Evolutionary conservation across 441 rosid species (phyloP).

Genomic region (Croton laevigatus): DNA sequence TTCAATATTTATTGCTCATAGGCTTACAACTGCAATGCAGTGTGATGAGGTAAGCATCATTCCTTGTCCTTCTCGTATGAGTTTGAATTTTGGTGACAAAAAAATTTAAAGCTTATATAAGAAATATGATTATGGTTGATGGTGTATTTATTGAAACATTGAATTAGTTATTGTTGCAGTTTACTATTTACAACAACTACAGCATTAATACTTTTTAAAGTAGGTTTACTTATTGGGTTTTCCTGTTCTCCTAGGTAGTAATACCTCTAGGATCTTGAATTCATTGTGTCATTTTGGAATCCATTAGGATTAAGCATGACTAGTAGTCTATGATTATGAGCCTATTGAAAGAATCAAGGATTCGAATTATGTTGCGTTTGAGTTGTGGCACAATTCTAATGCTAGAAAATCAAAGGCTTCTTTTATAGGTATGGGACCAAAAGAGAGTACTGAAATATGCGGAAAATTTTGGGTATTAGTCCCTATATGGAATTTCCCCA

Average conservation of each 20-base stretch:
- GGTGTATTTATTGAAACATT: neutral
- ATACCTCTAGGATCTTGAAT: neutral
- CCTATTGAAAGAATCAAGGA: no score
- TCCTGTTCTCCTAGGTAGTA: neutral
- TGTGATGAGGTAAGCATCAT: constrained; percentile 74
- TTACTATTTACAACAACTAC: neutral
- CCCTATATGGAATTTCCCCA: neutral
- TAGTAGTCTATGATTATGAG: neutral
- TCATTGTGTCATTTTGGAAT: neutral
- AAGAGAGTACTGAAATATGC: neutral
- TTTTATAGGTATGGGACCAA: neutral
- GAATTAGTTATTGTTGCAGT: neutral
- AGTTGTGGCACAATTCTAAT: no score
- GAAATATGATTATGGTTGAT: neutral
- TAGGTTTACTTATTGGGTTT: neutral
- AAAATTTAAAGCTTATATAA: neutral
- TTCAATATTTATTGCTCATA: constrained; percentile 91
- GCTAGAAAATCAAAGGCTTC: neutral
- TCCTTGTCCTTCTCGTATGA: neutral
- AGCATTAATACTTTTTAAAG: neutral
- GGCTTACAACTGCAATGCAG: constrained; percentile 99
- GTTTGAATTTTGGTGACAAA: constrained; percentile 2
- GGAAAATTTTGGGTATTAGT: neutral
- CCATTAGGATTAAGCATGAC: neutral
- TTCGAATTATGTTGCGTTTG: no score